Evolutionary conservation across 164 flowering plant genomes (phyloP).

Genomic region (Brasenia schreberi): DNA sequence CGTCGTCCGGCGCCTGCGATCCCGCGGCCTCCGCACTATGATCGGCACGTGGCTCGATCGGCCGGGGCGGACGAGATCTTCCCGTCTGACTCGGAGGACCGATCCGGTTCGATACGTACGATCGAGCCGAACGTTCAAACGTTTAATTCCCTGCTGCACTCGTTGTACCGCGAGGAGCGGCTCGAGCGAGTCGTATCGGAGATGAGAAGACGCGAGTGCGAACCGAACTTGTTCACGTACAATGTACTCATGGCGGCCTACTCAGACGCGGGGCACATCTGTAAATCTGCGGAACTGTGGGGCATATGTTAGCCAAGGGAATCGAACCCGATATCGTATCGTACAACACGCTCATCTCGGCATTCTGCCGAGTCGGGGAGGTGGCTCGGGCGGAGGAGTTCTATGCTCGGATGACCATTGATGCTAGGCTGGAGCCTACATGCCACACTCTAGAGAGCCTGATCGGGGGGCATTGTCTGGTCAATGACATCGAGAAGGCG

Average conservation of each 20-base stretch:
- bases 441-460: slow-evolving; percentile 56
- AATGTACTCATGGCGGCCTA: slow-evolving; percentile 42
- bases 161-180: slow-evolving; percentile 36
- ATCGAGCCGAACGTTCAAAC: slow-evolving; percentile 45
- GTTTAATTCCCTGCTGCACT: slow-evolving; percentile 46
- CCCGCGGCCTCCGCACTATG: slow-evolving; percentile 30
- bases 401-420: slow-evolving; percentile 47
- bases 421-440: slow-evolving; percentile 31
- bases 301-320: slow-evolving; percentile 37
- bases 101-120: slow-evolving; percentile 6
- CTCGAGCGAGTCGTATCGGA: slow-evolving; percentile 39
- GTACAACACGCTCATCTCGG: slow-evolving; percentile 60
- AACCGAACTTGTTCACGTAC: slow-evolving; percentile 45
- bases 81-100: slow-evolving; percentile 11
- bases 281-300: slow-evolving; percentile 48
- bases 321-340: slow-evolving; percentile 45
- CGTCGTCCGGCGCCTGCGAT: slow-evolving; percentile 34
- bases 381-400: slow-evolving; percentile 44
- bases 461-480: slow-evolving; percentile 50
- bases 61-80: slow-evolving; percentile 41
- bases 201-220: slow-evolving; percentile 28
- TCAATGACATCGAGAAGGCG: slow-evolving; percentile 44
- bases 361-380: slow-evolving; percentile 41
- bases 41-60: slow-evolving; percentile 23
- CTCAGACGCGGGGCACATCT: slow-evolving; percentile 45